Base-by-base conservation (phyloP, 139 green algal genomes). In the Diplosphaera chodatii region DNA sequence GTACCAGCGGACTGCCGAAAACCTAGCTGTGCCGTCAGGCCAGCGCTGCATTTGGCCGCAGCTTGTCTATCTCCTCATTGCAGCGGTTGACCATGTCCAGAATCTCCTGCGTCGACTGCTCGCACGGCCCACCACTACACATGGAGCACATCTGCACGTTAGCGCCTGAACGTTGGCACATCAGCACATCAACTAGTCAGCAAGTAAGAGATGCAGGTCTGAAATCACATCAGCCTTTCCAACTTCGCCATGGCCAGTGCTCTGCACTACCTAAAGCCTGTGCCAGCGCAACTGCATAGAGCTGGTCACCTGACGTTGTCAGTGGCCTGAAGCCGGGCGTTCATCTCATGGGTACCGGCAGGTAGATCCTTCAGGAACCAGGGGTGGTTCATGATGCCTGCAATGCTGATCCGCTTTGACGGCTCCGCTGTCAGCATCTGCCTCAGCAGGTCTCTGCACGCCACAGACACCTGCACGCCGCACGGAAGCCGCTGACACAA, bases 281-380 rank as follows among this genome's bases (percentile, higher is more conserved):
- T 48, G 10, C n/a, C n/a, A n/a, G n/a, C n/a, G n/a, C n/a, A n/a
- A n/a, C n/a, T n/a, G n/a, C n/a, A 48, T 13, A 8, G 10, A 48
- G 37, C 8, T 13, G 37, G 10, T 25, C 48, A 59, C 48, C 48
- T 59, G 48, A 59, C 48, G 16, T 59, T 59, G 48, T 59, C 48
- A 25, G 48, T 59, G 10, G 72, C 71, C 69, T 77, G 48, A 41
- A 74, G 73, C 67, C 82, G 82, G 40, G 77, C 80, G 71, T 93
- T 95, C 87, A 95, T 91, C 32, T 84, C 82, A 64, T 77, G 73
- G 13, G 93, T 83, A n/a, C 90, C 88, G 18, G 83, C 82, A 10
- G 92, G 92, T 72, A 96, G 86, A 78, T 94, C 91, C 77, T 88
- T 91, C 66, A 79, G 75, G 81, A 95, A 98, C 93, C 93, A 98